Evolutionary conservation across 306 rosid genomes (phyloP).

Genomic region (Trifolium pratense): DNA sequence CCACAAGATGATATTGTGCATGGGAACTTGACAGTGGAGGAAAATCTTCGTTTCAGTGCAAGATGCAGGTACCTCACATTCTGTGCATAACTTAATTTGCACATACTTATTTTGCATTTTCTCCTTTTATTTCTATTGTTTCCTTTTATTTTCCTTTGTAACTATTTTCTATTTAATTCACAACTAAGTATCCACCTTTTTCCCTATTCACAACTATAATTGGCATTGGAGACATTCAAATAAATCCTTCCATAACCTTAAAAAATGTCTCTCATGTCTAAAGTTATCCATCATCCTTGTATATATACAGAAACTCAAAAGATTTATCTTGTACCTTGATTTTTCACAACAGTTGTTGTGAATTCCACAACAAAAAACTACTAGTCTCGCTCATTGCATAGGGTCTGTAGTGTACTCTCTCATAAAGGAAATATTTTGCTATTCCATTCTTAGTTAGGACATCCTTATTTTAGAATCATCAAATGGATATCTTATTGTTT

Average conservation of each 20-base stretch:
- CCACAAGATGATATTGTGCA: constrained; percentile 94
- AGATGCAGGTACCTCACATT: constrained; percentile 72
- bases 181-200: background rate
- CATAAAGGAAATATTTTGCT: no score
- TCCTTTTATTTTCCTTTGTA: no score
- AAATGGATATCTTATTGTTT: no score
- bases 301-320: background rate
- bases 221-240: background rate
- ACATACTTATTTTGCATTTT: background rate
- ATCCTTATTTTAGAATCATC: no score
- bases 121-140: no score
- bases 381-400: no score
- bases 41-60: constrained; percentile 86
- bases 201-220: background rate
- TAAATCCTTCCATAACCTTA: background rate
- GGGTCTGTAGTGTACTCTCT: no score
- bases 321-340: background rate
- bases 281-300: background rate
- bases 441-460: no score
- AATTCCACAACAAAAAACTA: no score
- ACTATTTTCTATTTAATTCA: no score
- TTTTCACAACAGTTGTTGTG: background rate
- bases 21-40: constrained; percentile 90
- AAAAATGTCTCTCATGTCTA: background rate
- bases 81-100: constrained; percentile 12